These are phyloP conservation scores for Apiospora kogelbergensis DNA, from an alignment of 2,329 filamentous ascomycete genomes.

Conservation along the genomic window DNA sequence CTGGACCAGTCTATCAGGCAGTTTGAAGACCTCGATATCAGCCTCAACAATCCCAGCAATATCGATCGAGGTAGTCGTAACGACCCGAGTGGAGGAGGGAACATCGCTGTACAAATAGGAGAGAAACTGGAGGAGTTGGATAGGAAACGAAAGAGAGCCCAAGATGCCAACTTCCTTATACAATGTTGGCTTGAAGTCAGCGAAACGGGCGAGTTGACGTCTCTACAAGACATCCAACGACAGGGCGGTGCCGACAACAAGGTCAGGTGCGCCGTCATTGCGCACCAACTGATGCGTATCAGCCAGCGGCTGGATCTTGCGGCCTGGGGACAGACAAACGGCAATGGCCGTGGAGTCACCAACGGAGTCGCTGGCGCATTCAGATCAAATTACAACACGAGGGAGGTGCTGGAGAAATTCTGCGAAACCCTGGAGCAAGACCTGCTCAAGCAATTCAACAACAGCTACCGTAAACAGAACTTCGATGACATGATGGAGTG, in stretches of 20 bases:
- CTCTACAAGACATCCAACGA: slow-evolving; percentile 84
- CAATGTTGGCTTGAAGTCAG: slow-evolving; percentile 97
- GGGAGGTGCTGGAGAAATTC: slow-evolving; percentile 94
- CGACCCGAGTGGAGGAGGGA: slow-evolving; percentile 67
- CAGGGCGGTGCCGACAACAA: slow-evolving; percentile 88
- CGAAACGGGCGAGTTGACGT: slow-evolving; percentile 81
- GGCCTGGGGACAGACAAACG: slow-evolving; percentile 67
- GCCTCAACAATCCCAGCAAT: slow-evolving; percentile 64
- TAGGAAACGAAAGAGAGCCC: slow-evolving; percentile 81
- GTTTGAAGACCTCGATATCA: slow-evolving; percentile 86
- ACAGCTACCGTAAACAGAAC: slow-evolving; percentile 92
- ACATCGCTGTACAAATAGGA: slow-evolving; percentile 91
- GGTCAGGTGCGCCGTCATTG: slow-evolving; percentile 90
- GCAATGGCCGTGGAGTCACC: slow-evolving; percentile 47
- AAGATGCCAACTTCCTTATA: slow-evolving; percentile 93
- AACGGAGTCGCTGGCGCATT: slow-evolving; percentile 46
- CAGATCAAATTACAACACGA: slow-evolving; percentile 62
- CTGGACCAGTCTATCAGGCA: slow-evolving; percentile 89
- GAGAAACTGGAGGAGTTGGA: slow-evolving; percentile 93
- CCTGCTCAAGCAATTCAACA: slow-evolving; percentile 92
- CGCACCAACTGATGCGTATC: slow-evolving; percentile 89
- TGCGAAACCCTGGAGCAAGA: slow-evolving; percentile 95
- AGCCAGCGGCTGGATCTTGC: slow-evolving; percentile 83
- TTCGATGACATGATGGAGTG: slow-evolving; percentile 99
- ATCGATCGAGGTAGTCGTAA: slow-evolving; percentile 46